Evolutionary conservation across 1,139 yeast genomes (phyloP).

Genomic region (Suhomyces terraborum): DNA sequence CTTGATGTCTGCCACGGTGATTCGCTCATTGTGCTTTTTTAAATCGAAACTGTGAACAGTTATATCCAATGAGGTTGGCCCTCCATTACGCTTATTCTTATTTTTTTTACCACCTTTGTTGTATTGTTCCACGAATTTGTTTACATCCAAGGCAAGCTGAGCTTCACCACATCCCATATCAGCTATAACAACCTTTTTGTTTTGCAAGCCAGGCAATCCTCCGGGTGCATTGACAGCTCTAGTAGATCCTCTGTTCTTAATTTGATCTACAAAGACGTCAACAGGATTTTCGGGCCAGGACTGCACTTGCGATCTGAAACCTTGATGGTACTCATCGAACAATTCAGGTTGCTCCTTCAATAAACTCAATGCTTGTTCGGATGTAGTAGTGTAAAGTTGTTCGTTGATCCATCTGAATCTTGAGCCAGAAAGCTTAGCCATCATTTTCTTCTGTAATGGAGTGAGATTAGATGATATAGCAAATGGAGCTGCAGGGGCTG

Average conservation of each 20-base stretch:
- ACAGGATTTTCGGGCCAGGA: slow-evolving; percentile 99
- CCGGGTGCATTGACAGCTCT: slow-evolving; percentile 91
- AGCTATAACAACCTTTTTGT: slow-evolving; percentile 69
- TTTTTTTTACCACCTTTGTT: slow-evolving; percentile 29
- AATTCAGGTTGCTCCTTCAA: slow-evolving; percentile 81
- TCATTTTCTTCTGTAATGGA: slow-evolving; percentile 93
- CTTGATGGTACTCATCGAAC: slow-evolving; percentile 92
- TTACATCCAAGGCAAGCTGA: slow-evolving; percentile 69
- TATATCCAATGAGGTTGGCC: slow-evolving; percentile 45
- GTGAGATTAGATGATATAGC: slow-evolving; percentile 56
- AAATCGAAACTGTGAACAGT: slow-evolving; percentile 88
- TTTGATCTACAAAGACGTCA: slow-evolving; percentile 75
- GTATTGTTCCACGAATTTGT: slow-evolving; percentile 47
- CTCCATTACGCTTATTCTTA: slow-evolving; percentile 28
- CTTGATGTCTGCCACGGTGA: slow-evolving; percentile 93
- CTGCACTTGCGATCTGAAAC: slow-evolving; percentile 91
- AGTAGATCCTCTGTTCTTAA: slow-evolving; percentile 56
- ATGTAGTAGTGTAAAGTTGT: slow-evolving; percentile 81
- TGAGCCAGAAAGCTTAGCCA: slow-evolving; percentile 91
- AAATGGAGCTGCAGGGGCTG: slow-evolving; percentile 21
- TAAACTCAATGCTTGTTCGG: slow-evolving; percentile 72
- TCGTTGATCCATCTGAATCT: slow-evolving; percentile 98
- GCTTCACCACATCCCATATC: slow-evolving; percentile 99
- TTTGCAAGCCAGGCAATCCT: slow-evolving; percentile 73
- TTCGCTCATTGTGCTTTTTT: slow-evolving; percentile 80